Evolutionary conservation across 2,329 filamentous ascomycete genomes (phyloP).

Genomic region (Cladosporium sp.): DNA sequence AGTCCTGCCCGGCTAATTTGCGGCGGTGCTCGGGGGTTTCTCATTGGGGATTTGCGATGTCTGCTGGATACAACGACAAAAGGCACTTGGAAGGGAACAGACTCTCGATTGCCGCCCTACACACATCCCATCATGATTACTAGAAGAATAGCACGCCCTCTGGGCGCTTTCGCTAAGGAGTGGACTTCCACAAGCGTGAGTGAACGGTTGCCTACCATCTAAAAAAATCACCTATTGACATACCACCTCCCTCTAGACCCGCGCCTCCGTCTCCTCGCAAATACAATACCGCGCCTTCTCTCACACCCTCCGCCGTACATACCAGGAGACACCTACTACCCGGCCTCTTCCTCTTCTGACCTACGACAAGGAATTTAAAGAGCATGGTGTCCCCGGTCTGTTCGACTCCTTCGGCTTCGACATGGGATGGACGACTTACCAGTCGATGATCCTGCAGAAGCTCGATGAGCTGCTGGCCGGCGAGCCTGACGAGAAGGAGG

Average conservation of each 20-base stretch:
- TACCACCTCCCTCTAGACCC: slow-evolving; percentile 16
- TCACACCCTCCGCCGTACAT: slow-evolving; percentile 28
- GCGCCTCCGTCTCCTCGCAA: slow-evolving; percentile 14
- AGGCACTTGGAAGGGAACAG: not conserved
- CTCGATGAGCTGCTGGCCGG: slow-evolving; percentile 72
- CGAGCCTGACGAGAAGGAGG: slow-evolving; percentile 59
- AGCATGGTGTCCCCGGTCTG: slow-evolving; percentile 63
- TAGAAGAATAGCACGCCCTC: slow-evolving; percentile 25
- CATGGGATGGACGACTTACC: slow-evolving; percentile 80
- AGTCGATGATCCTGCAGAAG: slow-evolving; percentile 67
- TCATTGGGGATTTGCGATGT: not conserved
- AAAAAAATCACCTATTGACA: not conserved
- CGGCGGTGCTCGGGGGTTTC: slow-evolving; percentile 11
- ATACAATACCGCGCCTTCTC: slow-evolving; percentile 32
- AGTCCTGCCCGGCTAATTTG: not conserved
- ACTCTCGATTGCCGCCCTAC: slow-evolving; percentile 1
- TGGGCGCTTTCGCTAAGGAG: slow-evolving; percentile 20
- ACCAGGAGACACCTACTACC: not conserved
- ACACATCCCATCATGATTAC: slow-evolving; percentile 27
- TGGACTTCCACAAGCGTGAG: slow-evolving; percentile 30
- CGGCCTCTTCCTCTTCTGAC: slow-evolving; percentile 40
- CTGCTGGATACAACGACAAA: not conserved
- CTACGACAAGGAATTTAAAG: slow-evolving; percentile 42
- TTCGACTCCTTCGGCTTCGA: slow-evolving; percentile 66
- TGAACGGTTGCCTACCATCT: not conserved